Evolutionary conservation across 202 grass and related monocot genomes (phyloP).

Genomic region (Alloteropsis angusta): DNA sequence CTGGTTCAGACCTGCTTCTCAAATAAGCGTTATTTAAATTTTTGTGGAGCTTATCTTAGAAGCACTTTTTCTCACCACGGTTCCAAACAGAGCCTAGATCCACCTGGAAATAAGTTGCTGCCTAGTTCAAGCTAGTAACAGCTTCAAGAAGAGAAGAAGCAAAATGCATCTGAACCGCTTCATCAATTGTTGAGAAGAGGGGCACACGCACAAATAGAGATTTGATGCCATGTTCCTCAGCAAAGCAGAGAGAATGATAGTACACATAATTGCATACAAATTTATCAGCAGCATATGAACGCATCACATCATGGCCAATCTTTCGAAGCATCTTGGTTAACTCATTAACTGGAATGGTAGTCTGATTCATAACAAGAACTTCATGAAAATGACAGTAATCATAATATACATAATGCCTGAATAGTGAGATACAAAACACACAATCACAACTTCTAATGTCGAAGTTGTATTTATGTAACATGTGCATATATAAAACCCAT

Average conservation of each 20-base stretch:
- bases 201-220: constrained; percentile 97
- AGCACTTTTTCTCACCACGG: too few relatives aligned
- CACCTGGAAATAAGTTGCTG: background rate
- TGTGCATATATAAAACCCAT: background rate
- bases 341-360: constrained; percentile 62
- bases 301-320: constrained; percentile 70
- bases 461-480: background rate
- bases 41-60: too few relatives aligned
- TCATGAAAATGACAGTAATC: background rate
- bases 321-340: constrained; percentile 59
- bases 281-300: constrained; percentile 67
- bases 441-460: background rate
- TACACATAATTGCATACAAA: constrained; percentile 97
- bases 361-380: constrained; percentile 29
- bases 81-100: too few relatives aligned
- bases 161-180: constrained; percentile 92
- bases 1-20: too few relatives aligned
- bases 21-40: too few relatives aligned
- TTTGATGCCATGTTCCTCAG: constrained; percentile 62
- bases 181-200: constrained; percentile 73
- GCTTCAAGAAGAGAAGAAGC: constrained; percentile 62
- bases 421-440: background rate
- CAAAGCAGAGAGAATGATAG: constrained; percentile 84
- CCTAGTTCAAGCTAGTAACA: constrained; percentile 44
- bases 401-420: background rate